Evolutionary conservation across 805 yeast genomes (phyloP).

Genomic region (Sugiyamaella chiloensis): DNA sequence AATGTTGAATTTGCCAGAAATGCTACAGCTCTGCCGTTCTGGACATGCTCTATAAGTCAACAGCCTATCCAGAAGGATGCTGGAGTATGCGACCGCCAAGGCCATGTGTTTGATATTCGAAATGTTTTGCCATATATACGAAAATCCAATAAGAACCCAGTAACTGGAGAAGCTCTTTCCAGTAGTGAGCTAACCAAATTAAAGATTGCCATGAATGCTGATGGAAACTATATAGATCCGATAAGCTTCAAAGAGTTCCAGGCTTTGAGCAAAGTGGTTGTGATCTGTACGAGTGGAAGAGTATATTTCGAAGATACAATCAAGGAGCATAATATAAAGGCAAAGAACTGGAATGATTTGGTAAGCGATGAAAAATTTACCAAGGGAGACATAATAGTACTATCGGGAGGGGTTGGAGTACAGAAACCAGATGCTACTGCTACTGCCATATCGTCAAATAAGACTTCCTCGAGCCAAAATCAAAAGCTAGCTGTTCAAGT

Average conservation of each 20-base stretch:
- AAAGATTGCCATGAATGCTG: conserved; percentile 25
- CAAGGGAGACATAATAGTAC: conserved; percentile 26
- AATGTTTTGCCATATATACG: conserved; percentile 30
- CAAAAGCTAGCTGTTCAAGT: neutral
- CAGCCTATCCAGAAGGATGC: conserved; percentile 29
- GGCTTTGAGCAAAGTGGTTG: conserved; percentile 28
- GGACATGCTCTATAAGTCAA: conserved; percentile 33
- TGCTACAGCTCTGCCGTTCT: conserved; percentile 29
- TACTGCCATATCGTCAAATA: neutral
- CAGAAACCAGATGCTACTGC: neutral
- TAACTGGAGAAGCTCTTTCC: conserved; percentile 29
- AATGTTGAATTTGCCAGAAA: conserved; percentile 4
- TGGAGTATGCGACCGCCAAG: conserved; percentile 30
- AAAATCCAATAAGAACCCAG: conserved; percentile 30
- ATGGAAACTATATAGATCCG: conserved; percentile 33
- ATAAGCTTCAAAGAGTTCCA: conserved; percentile 33
- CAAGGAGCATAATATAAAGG: conserved; percentile 28
- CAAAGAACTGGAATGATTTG: conserved; percentile 31
- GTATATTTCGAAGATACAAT: conserved; percentile 33
- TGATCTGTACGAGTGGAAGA: conserved; percentile 29
- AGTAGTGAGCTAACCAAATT: conserved; percentile 26
- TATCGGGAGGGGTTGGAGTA: conserved; percentile 20
- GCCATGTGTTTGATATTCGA: conserved; percentile 33
- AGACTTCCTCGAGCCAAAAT: neutral
- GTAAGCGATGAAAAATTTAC: conserved; percentile 32